Conservation (phyloP, 2,329 filamentous ascomycete genomes). For the Pyricularia pennisetigena region DNA sequence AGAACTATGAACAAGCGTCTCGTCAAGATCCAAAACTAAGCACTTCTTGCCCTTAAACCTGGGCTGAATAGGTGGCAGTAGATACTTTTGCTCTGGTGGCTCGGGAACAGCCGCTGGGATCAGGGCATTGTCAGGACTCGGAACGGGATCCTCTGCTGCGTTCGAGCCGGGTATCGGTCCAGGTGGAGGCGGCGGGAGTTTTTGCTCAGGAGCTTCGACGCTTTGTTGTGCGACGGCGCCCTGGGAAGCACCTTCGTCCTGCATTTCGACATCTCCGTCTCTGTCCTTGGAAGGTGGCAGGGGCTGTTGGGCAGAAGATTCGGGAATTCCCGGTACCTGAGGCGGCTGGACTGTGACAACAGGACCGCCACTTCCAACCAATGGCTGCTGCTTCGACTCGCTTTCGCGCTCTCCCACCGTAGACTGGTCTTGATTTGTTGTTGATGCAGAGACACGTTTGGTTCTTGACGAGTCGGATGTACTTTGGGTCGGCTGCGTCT, state of each 20-base stretch:
- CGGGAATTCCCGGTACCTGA: conserved; percentile 2
- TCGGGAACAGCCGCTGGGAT: conserved; percentile 34
- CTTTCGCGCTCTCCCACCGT: conserved; percentile 28
- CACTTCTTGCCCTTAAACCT: conserved; percentile 85
- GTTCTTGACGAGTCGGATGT: conserved; percentile 26
- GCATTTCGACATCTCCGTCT: conserved; percentile 59
- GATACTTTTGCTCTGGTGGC: conserved; percentile 50
- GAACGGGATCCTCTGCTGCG: conserved; percentile 22
- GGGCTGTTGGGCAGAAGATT: background rate
- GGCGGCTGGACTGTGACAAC: conserved; percentile 30
- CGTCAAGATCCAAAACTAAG: conserved; percentile 87
- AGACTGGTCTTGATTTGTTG: conserved; percentile 34
- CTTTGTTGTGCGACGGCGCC: conserved; percentile 10
- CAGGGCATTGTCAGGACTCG: conserved; percentile 27
- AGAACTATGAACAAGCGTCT: conserved; percentile 95
- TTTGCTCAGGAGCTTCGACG: conserved; percentile 24
- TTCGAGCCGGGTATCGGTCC: conserved; percentile 28
- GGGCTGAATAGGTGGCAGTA: conserved; percentile 73
- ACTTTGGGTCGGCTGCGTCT: conserved; percentile 17
- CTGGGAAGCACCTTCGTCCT: conserved; percentile 46
- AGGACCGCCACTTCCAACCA: conserved; percentile 23
- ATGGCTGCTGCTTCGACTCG: conserved; percentile 35
- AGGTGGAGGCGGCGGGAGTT: conserved; percentile 37
- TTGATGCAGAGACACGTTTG: conserved; percentile 33
- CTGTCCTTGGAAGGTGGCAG: conserved; percentile 26